A percentile compares a stretch with the other conserved stretches of the same genome.
Conservation (phyloP, 495 filamentous ascomycete genomes). For the Trichoderma erinaceum region DNA sequence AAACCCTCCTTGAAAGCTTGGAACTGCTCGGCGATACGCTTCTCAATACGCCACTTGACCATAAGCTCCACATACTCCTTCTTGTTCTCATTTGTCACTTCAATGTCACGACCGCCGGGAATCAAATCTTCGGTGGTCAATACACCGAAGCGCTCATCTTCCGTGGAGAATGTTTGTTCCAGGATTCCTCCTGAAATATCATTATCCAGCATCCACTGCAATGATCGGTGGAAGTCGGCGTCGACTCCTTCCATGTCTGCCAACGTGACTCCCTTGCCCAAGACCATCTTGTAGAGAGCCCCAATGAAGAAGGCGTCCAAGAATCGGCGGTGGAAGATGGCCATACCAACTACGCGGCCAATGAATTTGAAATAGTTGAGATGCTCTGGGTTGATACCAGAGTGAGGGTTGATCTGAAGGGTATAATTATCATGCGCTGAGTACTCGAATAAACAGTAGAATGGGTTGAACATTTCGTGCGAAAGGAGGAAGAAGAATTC, state of each 20-base stretch:
- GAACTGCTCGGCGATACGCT: slow-evolving; percentile 96
- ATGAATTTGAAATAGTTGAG: slow-evolving; percentile 99
- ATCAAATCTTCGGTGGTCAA: slow-evolving; percentile 88
- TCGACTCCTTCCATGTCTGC: slow-evolving; percentile 99
- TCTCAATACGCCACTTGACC: slow-evolving; percentile 98
- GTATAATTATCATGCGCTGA: slow-evolving; percentile 99
- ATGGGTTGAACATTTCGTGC: slow-evolving; percentile 99
- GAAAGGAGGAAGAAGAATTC: slow-evolving; percentile 99
- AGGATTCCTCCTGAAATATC: slow-evolving; percentile 84
- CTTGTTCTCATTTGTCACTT: slow-evolving; percentile 97
- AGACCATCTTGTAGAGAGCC: slow-evolving; percentile 99
- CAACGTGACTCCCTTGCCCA: slow-evolving; percentile 84
- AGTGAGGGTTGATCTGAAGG: slow-evolving; percentile 98
- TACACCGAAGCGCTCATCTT: slow-evolving; percentile 96
- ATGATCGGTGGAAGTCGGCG: slow-evolving; percentile 88
- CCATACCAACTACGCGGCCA: slow-evolving; percentile 91
- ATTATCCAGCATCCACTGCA: slow-evolving; percentile 97
- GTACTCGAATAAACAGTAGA: slow-evolving; percentile 99
- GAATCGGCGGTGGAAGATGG: slow-evolving; percentile 97
- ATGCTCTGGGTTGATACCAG: slow-evolving; percentile 98
- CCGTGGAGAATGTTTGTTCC: slow-evolving; percentile 90
- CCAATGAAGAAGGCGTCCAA: slow-evolving; percentile 99
- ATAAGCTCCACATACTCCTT: slow-evolving; percentile 92
- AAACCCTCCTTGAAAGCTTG: slow-evolving; percentile 96
- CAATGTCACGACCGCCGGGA: slow-evolving; percentile 80